Evolutionary conservation across 495 filamentous ascomycete species (phyloP).

Genomic region (Neurospora sp.): DNA sequence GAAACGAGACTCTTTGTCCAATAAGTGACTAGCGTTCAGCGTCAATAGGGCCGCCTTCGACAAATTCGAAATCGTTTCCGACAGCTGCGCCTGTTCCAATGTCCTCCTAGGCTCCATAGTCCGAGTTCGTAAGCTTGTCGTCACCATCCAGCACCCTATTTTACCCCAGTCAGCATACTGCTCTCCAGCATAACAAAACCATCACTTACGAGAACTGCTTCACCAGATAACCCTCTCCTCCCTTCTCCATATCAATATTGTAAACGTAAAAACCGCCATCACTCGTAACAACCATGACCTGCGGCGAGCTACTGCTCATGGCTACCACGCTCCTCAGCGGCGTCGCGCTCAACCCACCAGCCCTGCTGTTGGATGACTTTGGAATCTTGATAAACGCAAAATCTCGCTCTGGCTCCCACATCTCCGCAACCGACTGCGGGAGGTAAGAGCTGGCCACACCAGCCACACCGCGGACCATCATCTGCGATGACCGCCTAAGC

Average conservation of each 20-base stretch:
- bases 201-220: slow-evolving; percentile 76
- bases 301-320: slow-evolving; percentile 84
- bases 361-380: slow-evolving; percentile 35
- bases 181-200: not conserved
- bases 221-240: slow-evolving; percentile 83
- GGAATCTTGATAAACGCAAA: slow-evolving; percentile 95
- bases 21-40: not conserved
- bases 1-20: not conserved
- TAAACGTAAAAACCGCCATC: slow-evolving; percentile 93
- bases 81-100: not conserved
- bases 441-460: slow-evolving; percentile 85
- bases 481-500: slow-evolving; percentile 92
- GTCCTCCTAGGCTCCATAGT: slow-evolving; percentile 21
- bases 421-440: slow-evolving; percentile 84
- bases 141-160: slow-evolving; percentile 41
- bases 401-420: slow-evolving; percentile 92
- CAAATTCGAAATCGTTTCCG: not conserved
- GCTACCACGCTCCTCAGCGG: slow-evolving; percentile 76
- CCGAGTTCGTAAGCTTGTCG: slow-evolving; percentile 39
- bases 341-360: slow-evolving; percentile 22
- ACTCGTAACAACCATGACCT: slow-evolving; percentile 96
- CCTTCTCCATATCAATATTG: slow-evolving; percentile 87
- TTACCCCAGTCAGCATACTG: slow-evolving; percentile 2
- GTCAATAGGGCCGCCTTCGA: not conserved
- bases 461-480: slow-evolving; percentile 82